Percentiles rank a stretch among this genome's conserved stretches.
phyloP scores from a whole-genome alignment of 805 yeast species.

The Torulaspora franciscae region DNA sequence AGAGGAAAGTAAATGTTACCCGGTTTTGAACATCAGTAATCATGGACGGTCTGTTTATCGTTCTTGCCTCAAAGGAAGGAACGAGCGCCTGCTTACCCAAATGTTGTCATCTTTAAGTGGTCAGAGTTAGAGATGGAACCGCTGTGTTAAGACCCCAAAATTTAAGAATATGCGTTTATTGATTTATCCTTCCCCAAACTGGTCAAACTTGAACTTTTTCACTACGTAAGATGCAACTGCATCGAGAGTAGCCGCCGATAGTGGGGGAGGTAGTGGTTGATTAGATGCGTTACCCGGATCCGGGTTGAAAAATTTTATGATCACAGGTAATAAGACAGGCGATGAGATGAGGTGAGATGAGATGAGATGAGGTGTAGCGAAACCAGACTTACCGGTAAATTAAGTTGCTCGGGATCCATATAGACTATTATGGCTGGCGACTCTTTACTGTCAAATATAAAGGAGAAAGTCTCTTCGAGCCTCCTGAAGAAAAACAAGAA shows the following conservation, averaged over 20 bases:
- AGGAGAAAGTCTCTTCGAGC: conserved; percentile 58
- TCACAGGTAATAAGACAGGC: conserved; percentile 3
- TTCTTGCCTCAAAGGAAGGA: too few species aligned
- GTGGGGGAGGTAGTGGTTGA: too few species aligned
- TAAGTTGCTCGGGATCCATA: background rate
- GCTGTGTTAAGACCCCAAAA: too few species aligned
- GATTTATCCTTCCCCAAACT: too few species aligned
- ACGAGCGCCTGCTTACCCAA: too few species aligned
- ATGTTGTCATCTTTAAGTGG: too few species aligned
- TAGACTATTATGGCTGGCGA: conserved; percentile 7
- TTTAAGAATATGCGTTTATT: too few species aligned
- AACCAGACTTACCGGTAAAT: background rate
- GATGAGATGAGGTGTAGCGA: conserved; percentile 12
- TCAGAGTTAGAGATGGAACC: too few species aligned
- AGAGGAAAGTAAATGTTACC: background rate
- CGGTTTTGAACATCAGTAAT: background rate
- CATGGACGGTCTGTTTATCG: too few species aligned
- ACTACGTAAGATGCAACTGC: too few species aligned
- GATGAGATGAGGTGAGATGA: conserved; percentile 24
- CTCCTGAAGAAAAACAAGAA: conserved; percentile 34
- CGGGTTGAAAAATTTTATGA: background rate
- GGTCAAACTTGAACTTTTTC: too few species aligned
- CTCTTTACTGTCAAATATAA: conserved; percentile 47
- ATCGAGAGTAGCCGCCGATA: background rate
- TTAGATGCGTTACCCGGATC: background rate